Evolutionary conservation across 305 asterid genomes (phyloP).

Genomic region (Solanum hybrid): DNA sequence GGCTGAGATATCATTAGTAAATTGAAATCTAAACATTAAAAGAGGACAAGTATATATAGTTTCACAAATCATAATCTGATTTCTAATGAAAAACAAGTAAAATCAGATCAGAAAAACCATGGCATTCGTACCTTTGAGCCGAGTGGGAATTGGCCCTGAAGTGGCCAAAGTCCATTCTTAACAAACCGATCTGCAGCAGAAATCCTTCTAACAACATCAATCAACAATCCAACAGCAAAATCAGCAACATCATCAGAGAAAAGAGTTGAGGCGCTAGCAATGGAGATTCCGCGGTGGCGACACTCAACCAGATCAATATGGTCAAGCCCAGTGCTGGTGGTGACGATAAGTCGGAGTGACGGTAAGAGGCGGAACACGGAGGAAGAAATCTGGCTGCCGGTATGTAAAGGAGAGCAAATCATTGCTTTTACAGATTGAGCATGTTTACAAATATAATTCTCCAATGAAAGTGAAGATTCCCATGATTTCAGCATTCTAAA

Average conservation of each 20-base stretch:
- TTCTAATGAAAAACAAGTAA: neutral
- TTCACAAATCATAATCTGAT: neutral
- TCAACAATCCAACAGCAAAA: slow-evolving; percentile 51
- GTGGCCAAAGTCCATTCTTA: slow-evolving; percentile 38
- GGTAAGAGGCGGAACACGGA: slow-evolving; percentile 43
- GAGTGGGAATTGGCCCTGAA: slow-evolving; percentile 29
- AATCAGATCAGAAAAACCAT: neutral
- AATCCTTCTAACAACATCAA: slow-evolving; percentile 46
- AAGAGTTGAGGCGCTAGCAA: slow-evolving; percentile 28
- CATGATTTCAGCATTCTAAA: slow-evolving; percentile 37
- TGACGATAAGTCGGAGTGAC: slow-evolving; percentile 33
- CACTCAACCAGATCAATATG: slow-evolving; percentile 55
- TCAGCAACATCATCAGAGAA: slow-evolving; percentile 64
- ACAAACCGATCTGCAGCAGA: slow-evolving; percentile 37
- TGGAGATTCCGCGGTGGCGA: slow-evolving; percentile 42
- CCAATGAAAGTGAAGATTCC: slow-evolving; percentile 38
- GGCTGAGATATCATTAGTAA: no score
- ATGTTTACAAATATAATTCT: slow-evolving; percentile 31
- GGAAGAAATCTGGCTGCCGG: slow-evolving; percentile 16
- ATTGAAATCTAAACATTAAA: no score
- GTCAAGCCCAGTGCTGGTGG: slow-evolving; percentile 59
- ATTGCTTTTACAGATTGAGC: slow-evolving; percentile 37
- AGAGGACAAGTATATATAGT: no score
- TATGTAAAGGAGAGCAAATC: slow-evolving; percentile 8
- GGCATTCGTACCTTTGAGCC: slow-evolving; percentile 32